A percentile compares a stretch with the other conserved stretches of the same genome.
These are phyloP conservation scores for Tolypocladium tropicale DNA, from an alignment of 2,329 filamentous ascomycete species.

Conservation along the genomic window DNA sequence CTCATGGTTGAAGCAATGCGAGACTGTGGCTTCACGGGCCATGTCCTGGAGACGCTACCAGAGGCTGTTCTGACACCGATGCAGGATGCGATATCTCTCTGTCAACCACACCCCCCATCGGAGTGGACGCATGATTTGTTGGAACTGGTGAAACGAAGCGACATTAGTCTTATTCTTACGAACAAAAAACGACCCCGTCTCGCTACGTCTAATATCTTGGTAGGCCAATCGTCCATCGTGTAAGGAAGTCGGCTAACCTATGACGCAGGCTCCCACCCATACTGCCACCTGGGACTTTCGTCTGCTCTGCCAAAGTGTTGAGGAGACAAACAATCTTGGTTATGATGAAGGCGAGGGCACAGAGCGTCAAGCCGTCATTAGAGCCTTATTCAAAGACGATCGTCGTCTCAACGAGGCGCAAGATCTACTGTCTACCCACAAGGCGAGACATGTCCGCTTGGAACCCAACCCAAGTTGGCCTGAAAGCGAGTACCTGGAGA, in stretches of 20 bases:
- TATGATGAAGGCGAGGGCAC: constrained; percentile 74
- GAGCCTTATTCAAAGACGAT: constrained; percentile 84
- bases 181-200: constrained; percentile 21
- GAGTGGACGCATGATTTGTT: constrained; percentile 65
- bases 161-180: constrained; percentile 59
- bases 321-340: constrained; percentile 47
- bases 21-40: constrained; percentile 53
- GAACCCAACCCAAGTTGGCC: constrained; percentile 66
- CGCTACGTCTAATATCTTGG: constrained; percentile 28
- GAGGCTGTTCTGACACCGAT: constrained; percentile 74
- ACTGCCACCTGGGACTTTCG: constrained; percentile 64
- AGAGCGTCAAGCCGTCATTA: constrained; percentile 73
- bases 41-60: constrained; percentile 71
- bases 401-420: constrained; percentile 80
- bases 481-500: constrained; percentile 80
- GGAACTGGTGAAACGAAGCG: constrained; percentile 68
- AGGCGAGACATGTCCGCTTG: constrained; percentile 68
- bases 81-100: constrained; percentile 74
- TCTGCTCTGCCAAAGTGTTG: constrained; percentile 59
- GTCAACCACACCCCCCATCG: constrained; percentile 71
- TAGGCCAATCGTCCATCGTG: constrained; percentile 17
- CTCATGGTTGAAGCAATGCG: constrained; percentile 67
- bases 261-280: constrained; percentile 46
- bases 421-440: constrained; percentile 74
- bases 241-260: neutral